A percentile compares a stretch with the other conserved stretches of the same genome.
Conservation (phyloP, 2,329 filamentous ascomycete species). For the Colletotrichum salicis region DNA sequence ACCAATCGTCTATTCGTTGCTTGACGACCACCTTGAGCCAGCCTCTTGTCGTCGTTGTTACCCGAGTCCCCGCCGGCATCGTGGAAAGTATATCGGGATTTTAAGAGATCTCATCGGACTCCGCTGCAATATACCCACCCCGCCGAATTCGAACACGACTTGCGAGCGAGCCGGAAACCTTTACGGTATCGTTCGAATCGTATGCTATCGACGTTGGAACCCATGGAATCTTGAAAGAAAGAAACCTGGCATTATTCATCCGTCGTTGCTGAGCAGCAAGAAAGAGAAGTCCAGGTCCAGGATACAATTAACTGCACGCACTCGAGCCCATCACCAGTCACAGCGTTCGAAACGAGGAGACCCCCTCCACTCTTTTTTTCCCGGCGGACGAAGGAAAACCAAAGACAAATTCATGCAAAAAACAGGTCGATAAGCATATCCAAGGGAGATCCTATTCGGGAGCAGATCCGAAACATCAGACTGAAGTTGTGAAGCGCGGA, state of each 20-base stretch:
- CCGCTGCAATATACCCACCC: neutral
- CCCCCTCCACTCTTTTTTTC: neutral
- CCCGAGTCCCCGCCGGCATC: neutral
- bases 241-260: neutral
- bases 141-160: conserved; percentile 6
- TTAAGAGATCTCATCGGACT: neutral
- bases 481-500: conserved; percentile 9
- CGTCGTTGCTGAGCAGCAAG: neutral
- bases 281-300: neutral
- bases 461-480: conserved; percentile 32
- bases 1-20: neutral
- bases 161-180: neutral
- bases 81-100: neutral
- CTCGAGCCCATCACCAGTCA: neutral
- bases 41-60: neutral
- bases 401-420: neutral
- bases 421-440: conserved; percentile 22
- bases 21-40: neutral
- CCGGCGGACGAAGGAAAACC: neutral
- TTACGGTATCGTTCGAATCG: neutral
- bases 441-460: conserved; percentile 6
- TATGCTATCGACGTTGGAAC: neutral
- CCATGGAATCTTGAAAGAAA: neutral
- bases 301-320: neutral
- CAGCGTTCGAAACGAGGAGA: conserved; percentile 17